phyloP scores from a whole-genome alignment of 2,329 filamentous ascomycete genomes.

The Xylariomycetidae sp. region DNA sequence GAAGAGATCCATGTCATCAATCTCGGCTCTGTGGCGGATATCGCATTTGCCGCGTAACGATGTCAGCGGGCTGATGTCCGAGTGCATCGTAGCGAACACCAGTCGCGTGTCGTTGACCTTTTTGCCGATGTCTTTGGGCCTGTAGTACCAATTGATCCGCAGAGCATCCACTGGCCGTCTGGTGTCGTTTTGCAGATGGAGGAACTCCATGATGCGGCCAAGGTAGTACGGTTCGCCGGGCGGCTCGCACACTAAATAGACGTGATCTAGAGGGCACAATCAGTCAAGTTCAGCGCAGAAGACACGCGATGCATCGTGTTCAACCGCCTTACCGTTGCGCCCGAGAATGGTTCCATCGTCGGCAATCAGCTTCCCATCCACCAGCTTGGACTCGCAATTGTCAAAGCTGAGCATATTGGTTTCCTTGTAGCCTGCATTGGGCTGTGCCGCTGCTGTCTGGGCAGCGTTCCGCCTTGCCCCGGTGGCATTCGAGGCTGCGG shows the following conservation, averaged over 20 bases:
- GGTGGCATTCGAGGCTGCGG: conserved; percentile 19
- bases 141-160: conserved; percentile 97
- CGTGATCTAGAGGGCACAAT: conserved; percentile 52
- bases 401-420: conserved; percentile 90
- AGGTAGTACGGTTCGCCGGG: conserved; percentile 97
- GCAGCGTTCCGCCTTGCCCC: conserved; percentile 20
- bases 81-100: conserved; percentile 97
- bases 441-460: conserved; percentile 12
- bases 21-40: conserved; percentile 83
- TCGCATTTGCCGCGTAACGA: conserved; percentile 90
- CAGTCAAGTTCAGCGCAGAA: conserved; percentile 21
- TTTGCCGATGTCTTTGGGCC: conserved; percentile 90
- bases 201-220: conserved; percentile 96
- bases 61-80: conserved; percentile 87
- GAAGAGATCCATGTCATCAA: conserved; percentile 74
- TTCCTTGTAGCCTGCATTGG: conserved; percentile 43
- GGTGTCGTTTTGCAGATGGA: conserved; percentile 71
- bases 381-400: conserved; percentile 59
- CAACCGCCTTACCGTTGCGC: conserved; percentile 74
- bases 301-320: conserved; percentile 3
- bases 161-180: conserved; percentile 74
- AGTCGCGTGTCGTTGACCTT: conserved; percentile 86
- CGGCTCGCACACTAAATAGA: conserved; percentile 95
- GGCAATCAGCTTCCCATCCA: conserved; percentile 73
- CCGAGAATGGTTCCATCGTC: conserved; percentile 83